Evolutionary conservation across 805 yeast genomes (phyloP).

Genomic region (Cyberlindnera nakhonratchasimensis): DNA sequence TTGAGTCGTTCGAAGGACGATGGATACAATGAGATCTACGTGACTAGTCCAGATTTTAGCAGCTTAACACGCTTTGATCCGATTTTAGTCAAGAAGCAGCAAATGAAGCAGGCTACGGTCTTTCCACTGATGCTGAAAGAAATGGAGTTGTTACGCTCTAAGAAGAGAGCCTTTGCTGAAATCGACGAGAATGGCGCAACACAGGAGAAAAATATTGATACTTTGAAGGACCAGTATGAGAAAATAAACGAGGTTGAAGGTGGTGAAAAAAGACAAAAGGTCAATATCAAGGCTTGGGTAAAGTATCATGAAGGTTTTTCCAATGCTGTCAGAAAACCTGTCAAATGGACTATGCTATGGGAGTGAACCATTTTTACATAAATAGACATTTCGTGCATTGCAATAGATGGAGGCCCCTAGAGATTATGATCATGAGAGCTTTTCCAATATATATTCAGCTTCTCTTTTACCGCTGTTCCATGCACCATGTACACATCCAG

Average conservation of each 20-base stretch:
- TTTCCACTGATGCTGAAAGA: conserved; percentile 26
- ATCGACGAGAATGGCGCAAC: conserved; percentile 13
- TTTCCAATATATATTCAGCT: conserved; percentile 31
- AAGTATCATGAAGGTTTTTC: conserved; percentile 89
- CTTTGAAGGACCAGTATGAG: conserved; percentile 43
- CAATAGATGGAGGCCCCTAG: neutral
- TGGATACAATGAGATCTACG: conserved; percentile 26
- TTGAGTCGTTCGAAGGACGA: conserved; percentile 36
- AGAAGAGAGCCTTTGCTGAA: conserved; percentile 31
- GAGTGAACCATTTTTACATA: conserved; percentile 7
- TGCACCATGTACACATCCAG: conserved; percentile 92
- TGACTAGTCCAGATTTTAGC: conserved; percentile 25
- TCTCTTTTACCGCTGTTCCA: conserved; percentile 71
- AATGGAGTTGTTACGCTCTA: conserved; percentile 29
- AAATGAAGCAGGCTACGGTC: conserved; percentile 21
- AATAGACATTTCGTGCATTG: neutral
- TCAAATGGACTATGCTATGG: conserved; percentile 75
- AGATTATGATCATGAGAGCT: no score
- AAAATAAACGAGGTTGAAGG: conserved; percentile 27
- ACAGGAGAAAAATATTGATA: conserved; percentile 20
- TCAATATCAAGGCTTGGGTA: conserved; percentile 62
- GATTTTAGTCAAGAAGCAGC: conserved; percentile 17
- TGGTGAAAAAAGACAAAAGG: conserved; percentile 27
- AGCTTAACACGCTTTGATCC: conserved; percentile 23
- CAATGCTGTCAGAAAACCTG: conserved; percentile 82